Base-by-base conservation (phyloP, 2,329 filamentous ascomycete genomes). In the Harringtonia lauricola region DNA sequence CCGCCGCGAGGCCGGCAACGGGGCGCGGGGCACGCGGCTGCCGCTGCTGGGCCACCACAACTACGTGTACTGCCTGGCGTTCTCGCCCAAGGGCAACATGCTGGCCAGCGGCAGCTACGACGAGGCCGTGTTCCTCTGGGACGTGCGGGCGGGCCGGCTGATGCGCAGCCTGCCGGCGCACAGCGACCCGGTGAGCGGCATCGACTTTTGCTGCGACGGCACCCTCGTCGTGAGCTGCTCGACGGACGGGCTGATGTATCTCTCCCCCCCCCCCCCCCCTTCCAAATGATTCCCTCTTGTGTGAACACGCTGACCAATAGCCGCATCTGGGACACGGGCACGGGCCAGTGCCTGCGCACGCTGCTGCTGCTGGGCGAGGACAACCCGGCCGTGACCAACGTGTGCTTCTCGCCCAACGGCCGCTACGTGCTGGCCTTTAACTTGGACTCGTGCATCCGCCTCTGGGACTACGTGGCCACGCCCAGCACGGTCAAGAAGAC, bases 81-180 rank as follows among this genome's bases (percentile, higher is more conserved):
- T 96, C 62, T 90, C 86, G n/a, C 92, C 92, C 2, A 96, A 95
- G 61, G 92, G 92, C 21, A 98, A 98, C 58, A 95, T 96, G 58
- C 75, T 98, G 29, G 92, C 89, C 15, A 94, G 86, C 52, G 92
- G 92, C 13, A 94, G 86, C 51, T 96, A 95, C 63, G 92, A 98
- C 53, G 92, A 98, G 67, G 92, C 92, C 5, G 87, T 98, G 0
- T 95, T 95, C 51, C 65, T 98, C 6, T 98, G 92, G 92, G 92
- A 98, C 61, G 86, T 96, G 14, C 76, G 92, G 14, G 86, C 87
- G 0, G 89, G 87, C 0, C 72, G 83, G 19, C 70, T 92, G 29
- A 95, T 98, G 88, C 77, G 88, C 43, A 89, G 83, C 49, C 65
- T 98, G 31, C 92, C 92, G 1, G 92, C 92, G 3, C 92, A 98